Conservation (phyloP, 208 protist species). For the Porcisia hertigi region DNA sequence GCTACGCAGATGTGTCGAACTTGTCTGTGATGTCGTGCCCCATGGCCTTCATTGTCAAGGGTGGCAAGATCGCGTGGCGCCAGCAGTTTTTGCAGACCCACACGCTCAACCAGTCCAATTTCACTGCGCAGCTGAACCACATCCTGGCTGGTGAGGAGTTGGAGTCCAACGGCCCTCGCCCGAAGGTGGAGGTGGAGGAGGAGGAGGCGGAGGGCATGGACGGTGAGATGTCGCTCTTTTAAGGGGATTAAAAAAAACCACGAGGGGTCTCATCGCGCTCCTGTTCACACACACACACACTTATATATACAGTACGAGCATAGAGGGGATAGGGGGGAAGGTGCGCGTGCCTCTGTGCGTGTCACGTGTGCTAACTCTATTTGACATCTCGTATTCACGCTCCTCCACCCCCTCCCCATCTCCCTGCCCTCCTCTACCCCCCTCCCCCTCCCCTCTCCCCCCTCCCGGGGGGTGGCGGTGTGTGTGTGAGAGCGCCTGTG, state of each 20-base stretch:
- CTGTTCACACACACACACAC: not conserved
- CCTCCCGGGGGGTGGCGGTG: no score
- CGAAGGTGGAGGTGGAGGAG: constrained; percentile 83
- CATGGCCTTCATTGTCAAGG: constrained; percentile 87
- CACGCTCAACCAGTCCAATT: constrained; percentile 89
- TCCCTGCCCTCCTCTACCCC: no score
- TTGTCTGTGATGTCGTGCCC: constrained; percentile 89
- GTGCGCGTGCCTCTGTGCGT: not conserved
- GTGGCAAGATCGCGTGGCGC: constrained; percentile 86
- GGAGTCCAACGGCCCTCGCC: constrained; percentile 82
- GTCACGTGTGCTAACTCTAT: no score
- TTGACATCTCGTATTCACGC: not conserved
- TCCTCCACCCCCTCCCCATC: not conserved
- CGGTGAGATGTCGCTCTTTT: constrained; percentile 92
- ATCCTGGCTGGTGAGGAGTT: constrained; percentile 81
- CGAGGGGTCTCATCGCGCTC: no score
- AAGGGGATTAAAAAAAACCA: constrained; percentile 6
- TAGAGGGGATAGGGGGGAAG: no score
- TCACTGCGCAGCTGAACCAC: constrained; percentile 83
- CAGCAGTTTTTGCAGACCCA: constrained; percentile 92
- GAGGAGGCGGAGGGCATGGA: constrained; percentile 89
- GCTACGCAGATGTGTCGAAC: constrained; percentile 70
- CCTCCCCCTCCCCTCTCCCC: no score
- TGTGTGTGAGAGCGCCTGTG: no score
- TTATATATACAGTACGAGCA: not conserved